Conservation (phyloP, 495 filamentous ascomycete genomes). For the Tricharina praecox region DNA sequence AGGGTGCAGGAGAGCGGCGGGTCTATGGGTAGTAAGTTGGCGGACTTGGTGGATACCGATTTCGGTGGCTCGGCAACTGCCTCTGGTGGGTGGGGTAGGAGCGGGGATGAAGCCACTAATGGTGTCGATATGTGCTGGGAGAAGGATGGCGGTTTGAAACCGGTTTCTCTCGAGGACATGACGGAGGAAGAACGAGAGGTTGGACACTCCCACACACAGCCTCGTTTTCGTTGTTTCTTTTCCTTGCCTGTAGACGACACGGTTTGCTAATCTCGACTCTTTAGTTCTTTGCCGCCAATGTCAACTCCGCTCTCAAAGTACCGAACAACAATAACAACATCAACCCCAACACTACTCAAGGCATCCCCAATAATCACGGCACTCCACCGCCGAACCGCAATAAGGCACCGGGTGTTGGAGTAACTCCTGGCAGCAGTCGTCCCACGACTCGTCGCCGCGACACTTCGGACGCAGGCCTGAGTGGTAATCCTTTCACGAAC, state of each 20-base stretch:
- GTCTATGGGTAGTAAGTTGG: constrained; percentile 42
- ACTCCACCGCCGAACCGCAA: constrained; percentile 22
- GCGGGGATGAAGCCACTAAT: constrained; percentile 46
- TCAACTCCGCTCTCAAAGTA: constrained; percentile 85
- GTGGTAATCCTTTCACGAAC: constrained; percentile 39
- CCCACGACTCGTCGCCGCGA: constrained; percentile 66
- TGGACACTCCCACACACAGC: constrained; percentile 11
- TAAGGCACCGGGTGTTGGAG: constrained; percentile 7
- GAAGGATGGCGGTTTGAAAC: constrained; percentile 48
- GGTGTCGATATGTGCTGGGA: constrained; percentile 87
- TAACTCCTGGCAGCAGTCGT: constrained; percentile 43
- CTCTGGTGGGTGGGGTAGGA: constrained; percentile 59
- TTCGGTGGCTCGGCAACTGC: constrained; percentile 57
- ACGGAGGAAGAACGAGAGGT: constrained; percentile 73
- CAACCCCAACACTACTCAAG: constrained; percentile 49
- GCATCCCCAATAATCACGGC: constrained; percentile 25
- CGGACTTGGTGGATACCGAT: constrained; percentile 49
- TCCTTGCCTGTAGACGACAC: neutral
- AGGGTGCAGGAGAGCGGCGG: constrained; percentile 41
- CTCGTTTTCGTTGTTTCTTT: too few species aligned
- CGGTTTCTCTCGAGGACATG: constrained; percentile 60
- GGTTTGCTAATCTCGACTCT: constrained; percentile 19
- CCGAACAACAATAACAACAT: constrained; percentile 52
- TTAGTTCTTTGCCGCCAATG: constrained; percentile 61
- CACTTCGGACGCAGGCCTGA: constrained; percentile 57